A percentile compares a stretch with the other conserved stretches of the same genome.
phyloP scores from a whole-genome alignment of 2,329 filamentous ascomycete genomes.

The Diaporthe vexans region DNA sequence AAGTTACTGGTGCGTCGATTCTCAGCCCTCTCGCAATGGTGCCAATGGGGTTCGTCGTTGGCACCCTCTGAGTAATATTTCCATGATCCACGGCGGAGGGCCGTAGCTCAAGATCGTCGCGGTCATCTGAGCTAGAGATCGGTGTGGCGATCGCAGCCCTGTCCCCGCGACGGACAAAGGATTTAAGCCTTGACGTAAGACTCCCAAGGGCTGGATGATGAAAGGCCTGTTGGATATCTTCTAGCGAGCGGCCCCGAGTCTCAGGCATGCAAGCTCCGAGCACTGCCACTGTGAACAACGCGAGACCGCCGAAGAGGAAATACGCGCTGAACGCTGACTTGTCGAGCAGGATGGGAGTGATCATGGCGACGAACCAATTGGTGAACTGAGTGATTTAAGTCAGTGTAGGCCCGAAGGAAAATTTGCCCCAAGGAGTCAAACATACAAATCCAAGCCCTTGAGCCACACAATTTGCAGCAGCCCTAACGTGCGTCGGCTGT shows the following conservation, averaged over 20 bases:
- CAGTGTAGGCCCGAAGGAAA: not conserved
- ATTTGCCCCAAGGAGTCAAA: not conserved
- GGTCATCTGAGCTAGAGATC: not conserved
- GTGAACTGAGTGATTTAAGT: constrained; percentile 46
- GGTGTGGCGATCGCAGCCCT: not conserved
- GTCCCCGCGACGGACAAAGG: not conserved
- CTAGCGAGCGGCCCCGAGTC: constrained; percentile 62
- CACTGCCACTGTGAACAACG: constrained; percentile 55
- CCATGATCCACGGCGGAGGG: not conserved
- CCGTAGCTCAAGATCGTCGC: not conserved
- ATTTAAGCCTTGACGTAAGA: constrained; percentile 23
- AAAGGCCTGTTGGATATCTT: constrained; percentile 64
- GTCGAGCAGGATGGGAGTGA: constrained; percentile 58
- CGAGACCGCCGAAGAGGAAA: constrained; percentile 59
- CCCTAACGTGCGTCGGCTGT: constrained; percentile 67
- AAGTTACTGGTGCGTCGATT: not conserved
- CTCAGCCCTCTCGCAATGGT: constrained; percentile 9
- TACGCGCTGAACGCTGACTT: constrained; percentile 59
- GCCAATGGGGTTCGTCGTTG: not conserved
- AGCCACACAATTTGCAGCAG: constrained; percentile 66
- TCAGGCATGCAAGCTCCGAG: constrained; percentile 63
- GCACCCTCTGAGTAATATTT: not conserved
- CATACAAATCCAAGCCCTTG: constrained; percentile 52
- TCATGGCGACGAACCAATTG: constrained; percentile 60
- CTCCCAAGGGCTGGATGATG: constrained; percentile 45